Conservation (phyloP, 768 basidiomycete species). For the Mycena alexandri region DNA sequence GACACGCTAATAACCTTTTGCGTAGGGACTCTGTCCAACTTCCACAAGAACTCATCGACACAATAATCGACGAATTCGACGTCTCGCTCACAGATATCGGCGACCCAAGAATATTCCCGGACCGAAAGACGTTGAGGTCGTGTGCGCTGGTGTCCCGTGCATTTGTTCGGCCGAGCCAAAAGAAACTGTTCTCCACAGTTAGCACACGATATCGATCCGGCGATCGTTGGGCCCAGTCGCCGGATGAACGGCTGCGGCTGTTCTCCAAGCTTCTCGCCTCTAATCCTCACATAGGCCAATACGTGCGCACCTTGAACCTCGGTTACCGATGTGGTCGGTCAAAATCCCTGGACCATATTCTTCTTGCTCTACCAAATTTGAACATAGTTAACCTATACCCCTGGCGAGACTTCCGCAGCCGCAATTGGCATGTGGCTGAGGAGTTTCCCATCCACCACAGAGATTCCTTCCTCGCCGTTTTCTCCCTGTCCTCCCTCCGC, state of each 20-base stretch:
- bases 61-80: too few relatives aligned
- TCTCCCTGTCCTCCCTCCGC: slow-evolving; percentile 2
- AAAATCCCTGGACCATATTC: neutral
- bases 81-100: too few relatives aligned
- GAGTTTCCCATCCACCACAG: neutral
- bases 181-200: slow-evolving; percentile 1
- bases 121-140: neutral
- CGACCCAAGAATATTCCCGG: neutral
- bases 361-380: neutral
- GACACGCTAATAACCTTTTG: too few relatives aligned
- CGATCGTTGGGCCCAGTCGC: too few relatives aligned
- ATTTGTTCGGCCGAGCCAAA: slow-evolving; percentile 14
- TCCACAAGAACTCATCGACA: too few relatives aligned
- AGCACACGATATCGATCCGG: too few relatives aligned
- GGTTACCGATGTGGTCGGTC: slow-evolving; percentile 3
- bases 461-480: neutral
- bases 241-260: neutral
- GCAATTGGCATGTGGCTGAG: too few relatives aligned
- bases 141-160: slow-evolving; percentile 8
- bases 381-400: too few relatives aligned
- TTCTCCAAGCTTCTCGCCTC: slow-evolving; percentile 10
- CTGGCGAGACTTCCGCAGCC: too few relatives aligned
- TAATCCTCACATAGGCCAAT: neutral
- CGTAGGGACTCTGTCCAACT: too few relatives aligned
- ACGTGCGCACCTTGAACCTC: neutral